A percentile compares a stretch with the other conserved stretches of the same genome.
Evolutionary conservation across 768 basidiomycete species (phyloP).

Genomic region (Suillus americanus): DNA sequence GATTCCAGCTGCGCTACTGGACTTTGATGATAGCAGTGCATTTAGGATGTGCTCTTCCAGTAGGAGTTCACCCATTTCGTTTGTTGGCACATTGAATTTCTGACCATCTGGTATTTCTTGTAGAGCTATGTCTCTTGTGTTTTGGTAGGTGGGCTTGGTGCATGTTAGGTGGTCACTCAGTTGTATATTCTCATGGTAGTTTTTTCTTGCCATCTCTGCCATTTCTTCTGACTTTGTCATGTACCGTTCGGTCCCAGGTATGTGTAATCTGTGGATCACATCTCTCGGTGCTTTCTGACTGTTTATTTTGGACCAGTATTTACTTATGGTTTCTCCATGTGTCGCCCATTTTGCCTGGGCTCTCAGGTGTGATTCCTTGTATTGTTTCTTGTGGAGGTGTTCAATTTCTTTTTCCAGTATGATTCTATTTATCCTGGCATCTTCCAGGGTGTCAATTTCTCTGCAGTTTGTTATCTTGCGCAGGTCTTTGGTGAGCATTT

Average conservation of each 20-base stretch:
- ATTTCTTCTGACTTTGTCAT: not conserved
- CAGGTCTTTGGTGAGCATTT: not conserved
- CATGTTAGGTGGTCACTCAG: no score
- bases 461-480: fast-evolving
- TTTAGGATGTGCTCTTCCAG: no score
- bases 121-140: no score
- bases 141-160: no score
- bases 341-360: not conserved
- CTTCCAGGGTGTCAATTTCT: not conserved
- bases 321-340: not conserved
- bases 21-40: constrained; percentile 5
- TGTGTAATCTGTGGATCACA: not conserved
- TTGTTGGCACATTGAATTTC: fast-evolving
- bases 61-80: not conserved
- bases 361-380: not conserved
- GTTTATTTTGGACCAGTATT: not conserved
- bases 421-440: not conserved
- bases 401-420: not conserved
- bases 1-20: constrained; percentile 21
- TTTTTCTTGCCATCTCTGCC: not conserved
- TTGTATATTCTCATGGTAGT: not conserved
- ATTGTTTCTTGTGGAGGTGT: not conserved
- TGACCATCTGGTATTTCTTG: not conserved
- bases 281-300: not conserved
- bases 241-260: no score